Base-by-base conservation (phyloP, 1,284 basidiomycete species). In the Papiliotrema fonsecae region DNA sequence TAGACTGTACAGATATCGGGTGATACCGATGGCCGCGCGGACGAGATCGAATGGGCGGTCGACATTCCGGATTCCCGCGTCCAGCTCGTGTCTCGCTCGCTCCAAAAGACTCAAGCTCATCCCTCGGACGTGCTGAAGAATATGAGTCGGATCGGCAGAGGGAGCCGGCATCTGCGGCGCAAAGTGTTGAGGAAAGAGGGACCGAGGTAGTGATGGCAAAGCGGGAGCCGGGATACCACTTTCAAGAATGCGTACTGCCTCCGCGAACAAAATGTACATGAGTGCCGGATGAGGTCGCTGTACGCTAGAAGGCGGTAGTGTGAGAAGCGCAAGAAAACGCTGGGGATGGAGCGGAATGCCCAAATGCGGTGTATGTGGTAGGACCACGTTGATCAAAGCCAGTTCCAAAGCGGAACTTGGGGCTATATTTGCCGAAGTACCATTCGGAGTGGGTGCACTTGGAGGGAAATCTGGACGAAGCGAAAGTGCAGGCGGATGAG, bases 181-280 rank as follows among this genome's bases (percentile, higher is more conserved):
- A 22, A 32, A 45, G 11, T 40, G 22, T n/a, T 42, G 47, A 0
- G 52, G 46, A 34, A 60, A 65, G 10, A 57, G 39, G 11, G 35
- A 45, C 4, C 26, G 18, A 5, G 58, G 62, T 16, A 48, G 45
- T 14, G 47, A 46, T 2, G 58, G 51, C 6, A 47, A 41, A 18
- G 18, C 31, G 0, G 62, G 58, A 2, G 42, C 21, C 3, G 61
- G 60, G 1, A 51, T 45, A 10, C 41, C 35, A 6, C 48, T 45
- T 27, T 60, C 57, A 16, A 69, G 39, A 10, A 62, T 45, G 6
- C 53, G 37, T 14, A 61, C 55, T 3, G 61, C 61, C 41, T 67
- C 62, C n/a, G 61, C 52, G 41, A 65, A 69, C 6, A 69, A 47
- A 21, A 65, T 57, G 49, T 67, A 65, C 26, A 69, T 51, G 1